Evolutionary conservation across 148 eudicot genomes (phyloP), one percentile per base, ranked within the genome.

Genomic region (Diospyros lotus): DNA sequence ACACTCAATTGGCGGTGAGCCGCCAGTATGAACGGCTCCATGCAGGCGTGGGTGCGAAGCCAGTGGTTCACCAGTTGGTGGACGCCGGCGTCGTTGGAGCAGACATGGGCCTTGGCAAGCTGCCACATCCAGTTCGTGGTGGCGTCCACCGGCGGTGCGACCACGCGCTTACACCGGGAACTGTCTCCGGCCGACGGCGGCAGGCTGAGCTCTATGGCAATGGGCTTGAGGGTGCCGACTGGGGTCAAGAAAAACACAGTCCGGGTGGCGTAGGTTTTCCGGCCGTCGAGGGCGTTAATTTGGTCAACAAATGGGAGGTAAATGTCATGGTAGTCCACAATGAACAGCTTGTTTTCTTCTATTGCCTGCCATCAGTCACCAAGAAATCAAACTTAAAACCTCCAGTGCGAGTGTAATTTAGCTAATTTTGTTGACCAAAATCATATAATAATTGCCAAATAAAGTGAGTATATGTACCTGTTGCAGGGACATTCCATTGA

Each of bases 21-120:
- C 10, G 98, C 83, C 77, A 94, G 66, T 58, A 92, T 90, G 73
- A 94, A 94, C 7, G 98, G 98, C 67, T 94, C 98, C 75, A 84
- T 46, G 28, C 84, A 54, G 1, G 98, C 97, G 59, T 94, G 97
- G 56, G 98, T 94, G 50, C 93, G 84, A 67, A 94, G 74, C 98
- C 98, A 94, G 79, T 94, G 98, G 72, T 94, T 83, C 44, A 89
- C 88, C 2, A 94, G 96, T 80, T 94, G 98, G 86, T 94, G 98
- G 9, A 85, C 97, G 6, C 96, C 94, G 8, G 98, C 97, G 74
- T 94, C 98, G 15, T 94, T 94, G 50, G 98, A 84, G 72, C 97
- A 94, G 6, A 92, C 98, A 71, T 94, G 98, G 69, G 98, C 89
- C 75, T 94, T 94, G 56, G 98, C 98, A 5, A 94, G 82, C 56